These are phyloP conservation scores for Termitomyces sp. DNA, from an alignment of 1,284 basidiomycete genomes.

Conservation along the genomic window DNA sequence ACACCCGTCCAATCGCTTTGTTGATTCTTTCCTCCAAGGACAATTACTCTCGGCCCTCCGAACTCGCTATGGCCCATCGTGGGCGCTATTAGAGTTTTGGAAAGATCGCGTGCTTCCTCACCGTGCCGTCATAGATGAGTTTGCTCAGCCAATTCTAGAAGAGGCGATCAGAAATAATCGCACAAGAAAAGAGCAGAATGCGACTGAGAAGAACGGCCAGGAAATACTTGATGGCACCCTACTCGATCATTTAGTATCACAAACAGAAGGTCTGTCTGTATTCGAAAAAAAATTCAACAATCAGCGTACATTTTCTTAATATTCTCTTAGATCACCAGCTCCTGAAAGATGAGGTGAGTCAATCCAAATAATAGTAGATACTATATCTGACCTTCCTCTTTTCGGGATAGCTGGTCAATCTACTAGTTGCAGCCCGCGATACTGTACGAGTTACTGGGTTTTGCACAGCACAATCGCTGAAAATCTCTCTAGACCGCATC, in stretches of 20 bases:
- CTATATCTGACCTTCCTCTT: background rate
- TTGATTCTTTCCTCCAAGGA: conserved; percentile 28
- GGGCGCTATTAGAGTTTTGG: conserved; percentile 33
- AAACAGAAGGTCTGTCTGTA: conserved; percentile 27
- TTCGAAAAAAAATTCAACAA: background rate
- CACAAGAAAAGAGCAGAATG: conserved; percentile 11
- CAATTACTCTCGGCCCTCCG: conserved; percentile 24
- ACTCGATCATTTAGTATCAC: conserved; percentile 32
- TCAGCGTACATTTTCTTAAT: background rate
- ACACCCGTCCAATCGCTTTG: conserved; percentile 27
- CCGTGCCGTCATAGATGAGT: conserved; percentile 28
- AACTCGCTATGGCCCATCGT: conserved; percentile 25
- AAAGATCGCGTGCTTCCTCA: conserved; percentile 25
- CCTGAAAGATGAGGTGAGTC: conserved; percentile 37
- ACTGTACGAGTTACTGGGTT: conserved; percentile 27
- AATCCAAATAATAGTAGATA: too few relatives aligned
- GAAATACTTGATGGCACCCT: conserved; percentile 25
- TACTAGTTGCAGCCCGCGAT: conserved; percentile 47
- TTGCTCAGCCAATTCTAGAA: conserved; percentile 28
- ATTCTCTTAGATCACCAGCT: conserved; percentile 23
- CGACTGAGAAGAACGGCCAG: conserved; percentile 9
- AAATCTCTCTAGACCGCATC: conserved; percentile 32
- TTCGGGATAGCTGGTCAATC: conserved; percentile 31
- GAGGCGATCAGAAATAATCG: conserved; percentile 16
- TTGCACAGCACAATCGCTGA: background rate